Base-by-base conservation (phyloP, 768 basidiomycete genomes). In the Tremella yokohamensis region DNA sequence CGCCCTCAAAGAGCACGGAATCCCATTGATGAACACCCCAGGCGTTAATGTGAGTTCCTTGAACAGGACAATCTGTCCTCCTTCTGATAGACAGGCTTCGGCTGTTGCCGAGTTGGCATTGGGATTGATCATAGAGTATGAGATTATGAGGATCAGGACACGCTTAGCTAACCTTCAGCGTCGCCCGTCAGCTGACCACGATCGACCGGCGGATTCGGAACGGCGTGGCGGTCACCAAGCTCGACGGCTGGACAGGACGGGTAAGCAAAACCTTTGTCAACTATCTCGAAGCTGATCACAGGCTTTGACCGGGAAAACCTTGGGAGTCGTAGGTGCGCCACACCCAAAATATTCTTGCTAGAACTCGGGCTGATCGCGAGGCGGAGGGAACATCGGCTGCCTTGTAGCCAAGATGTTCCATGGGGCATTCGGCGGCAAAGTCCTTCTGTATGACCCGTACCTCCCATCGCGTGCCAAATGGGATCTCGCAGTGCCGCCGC, bases 11-110 rank as follows among this genome's bases (percentile, higher is more conserved):
- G 54, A 26, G 18, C 34, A 20, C 11, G 60, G 58, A 4, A 52
- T 65, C n/a, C 40, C 50, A 4, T 26, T 62, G 8, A 62, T 58
- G 57, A 65, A 65, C 29, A 62, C 60, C 12, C 64, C 64, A 3
- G 64, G 64, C 6, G 48, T 65, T 25, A 65, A 65, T 20, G 64
- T 65, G 60, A 65, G 63, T 52, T 26, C 4, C 20, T 0, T 2
- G 16, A 40, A 16, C 4, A 45, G n/a, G n/a, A 15, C 42, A 15
- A 6, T 45, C 42, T 45, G 22, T 15, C 22, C 13, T 37, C n/a
- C 39, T 1, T 49, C 57, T 59, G 38, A 56, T 18, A 2, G 26
- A 7, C 22, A 59, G 58, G 58, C 58, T 2, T 39, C 47, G 8
- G 63, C 63, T 3, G 58, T 60, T 3, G 58, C 58, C 13, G 58